phyloP scores from a whole-genome alignment of 768 basidiomycete species.

The Agaricus subrufescens region DNA sequence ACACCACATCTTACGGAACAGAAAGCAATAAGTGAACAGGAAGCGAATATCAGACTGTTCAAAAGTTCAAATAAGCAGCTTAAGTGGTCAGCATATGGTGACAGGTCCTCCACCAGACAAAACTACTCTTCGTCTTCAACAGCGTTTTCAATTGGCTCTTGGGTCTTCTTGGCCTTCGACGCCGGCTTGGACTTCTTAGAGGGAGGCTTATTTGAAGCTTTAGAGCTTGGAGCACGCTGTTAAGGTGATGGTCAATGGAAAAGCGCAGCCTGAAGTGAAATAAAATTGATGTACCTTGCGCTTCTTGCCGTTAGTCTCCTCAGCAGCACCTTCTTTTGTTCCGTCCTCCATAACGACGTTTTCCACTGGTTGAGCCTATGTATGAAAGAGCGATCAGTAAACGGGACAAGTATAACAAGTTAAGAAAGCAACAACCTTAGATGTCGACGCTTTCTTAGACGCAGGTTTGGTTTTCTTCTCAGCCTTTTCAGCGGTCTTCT shows the following conservation, averaged over 20 bases:
- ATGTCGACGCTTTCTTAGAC: conserved; percentile 17
- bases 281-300: conserved; percentile 50
- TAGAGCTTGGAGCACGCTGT: conserved; percentile 32
- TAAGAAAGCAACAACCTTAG: background rate
- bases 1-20: background rate
- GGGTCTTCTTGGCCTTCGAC: conserved; percentile 43
- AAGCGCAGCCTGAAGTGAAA: background rate
- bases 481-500: background rate
- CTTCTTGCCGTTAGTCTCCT: conserved; percentile 54
- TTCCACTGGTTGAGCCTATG: conserved; percentile 17
- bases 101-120: background rate
- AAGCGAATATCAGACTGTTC: background rate
- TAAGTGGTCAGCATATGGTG: background rate
- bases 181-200: conserved; percentile 42
- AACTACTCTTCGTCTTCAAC: conserved; percentile 27
- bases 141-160: conserved; percentile 43
- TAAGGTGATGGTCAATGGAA: background rate
- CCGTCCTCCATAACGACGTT: conserved; percentile 38
- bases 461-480: conserved; percentile 18
- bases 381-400: conserved; percentile 12
- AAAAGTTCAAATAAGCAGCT: background rate
- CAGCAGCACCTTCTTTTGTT: conserved; percentile 36
- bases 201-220: conserved; percentile 38
- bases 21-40: conserved; percentile 3
- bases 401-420: background rate